Percentiles rank a stretch among this genome's conserved stretches.
phyloP scores from a whole-genome alignment of 768 basidiomycete species.

The Podaxis sp. region DNA sequence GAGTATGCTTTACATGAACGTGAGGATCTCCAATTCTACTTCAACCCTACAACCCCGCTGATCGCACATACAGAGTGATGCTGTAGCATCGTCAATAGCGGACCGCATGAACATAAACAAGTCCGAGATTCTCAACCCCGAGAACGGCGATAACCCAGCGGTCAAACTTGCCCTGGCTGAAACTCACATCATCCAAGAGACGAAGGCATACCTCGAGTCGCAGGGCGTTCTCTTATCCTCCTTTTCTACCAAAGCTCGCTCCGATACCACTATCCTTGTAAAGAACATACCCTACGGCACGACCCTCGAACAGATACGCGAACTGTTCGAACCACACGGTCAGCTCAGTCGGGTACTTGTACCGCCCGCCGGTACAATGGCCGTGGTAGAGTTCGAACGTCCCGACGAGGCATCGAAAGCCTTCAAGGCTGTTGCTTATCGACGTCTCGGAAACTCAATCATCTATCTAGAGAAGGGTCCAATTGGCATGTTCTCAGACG shows the following conservation, averaged over 20 bases:
- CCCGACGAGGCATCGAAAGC: conserved; percentile 69
- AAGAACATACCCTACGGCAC: conserved; percentile 98
- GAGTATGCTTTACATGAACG: conserved; percentile 97
- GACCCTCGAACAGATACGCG: conserved; percentile 66
- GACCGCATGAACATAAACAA: conserved; percentile 86
- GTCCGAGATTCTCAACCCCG: conserved; percentile 83
- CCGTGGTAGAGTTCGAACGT: conserved; percentile 83
- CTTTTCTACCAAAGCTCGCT: conserved; percentile 53
- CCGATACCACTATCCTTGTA: conserved; percentile 83
- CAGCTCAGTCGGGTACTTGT: conserved; percentile 68
- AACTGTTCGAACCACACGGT: conserved; percentile 78
- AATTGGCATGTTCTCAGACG: conserved; percentile 71
- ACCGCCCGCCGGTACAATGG: conserved; percentile 92
- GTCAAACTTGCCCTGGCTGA: conserved; percentile 96
- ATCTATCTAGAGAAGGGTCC: conserved; percentile 95
- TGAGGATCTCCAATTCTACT: conserved; percentile 42
- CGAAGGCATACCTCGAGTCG: conserved; percentile 83
- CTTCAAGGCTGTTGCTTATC: conserved; percentile 82
- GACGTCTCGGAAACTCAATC: conserved; percentile 84
- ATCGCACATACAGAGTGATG: conserved; percentile 68
- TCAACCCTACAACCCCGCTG: conserved; percentile 10
- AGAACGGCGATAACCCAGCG: conserved; percentile 71
- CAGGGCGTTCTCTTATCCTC: conserved; percentile 66
- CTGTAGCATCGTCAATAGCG: conserved; percentile 88
- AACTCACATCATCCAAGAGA: conserved; percentile 94